Percentiles rank a stretch among this genome's conserved stretches.
These are phyloP conservation scores for Acacia confusa DNA, from an alignment of 306 rosid genomes.

Conservation along the genomic window DNA sequence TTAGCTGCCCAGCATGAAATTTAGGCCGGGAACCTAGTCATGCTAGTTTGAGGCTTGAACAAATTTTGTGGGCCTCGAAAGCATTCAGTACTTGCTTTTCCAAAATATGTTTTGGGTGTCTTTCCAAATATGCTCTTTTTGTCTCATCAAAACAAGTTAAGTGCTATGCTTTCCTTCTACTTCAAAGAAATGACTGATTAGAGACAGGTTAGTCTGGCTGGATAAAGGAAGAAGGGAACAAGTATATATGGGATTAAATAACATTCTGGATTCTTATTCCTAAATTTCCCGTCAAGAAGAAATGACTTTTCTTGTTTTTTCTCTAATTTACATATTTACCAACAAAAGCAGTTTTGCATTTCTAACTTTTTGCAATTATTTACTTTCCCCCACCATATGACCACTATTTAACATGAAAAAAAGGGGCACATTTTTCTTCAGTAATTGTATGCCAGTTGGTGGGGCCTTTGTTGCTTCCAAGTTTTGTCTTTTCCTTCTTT, in stretches of 20 bases:
- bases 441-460: neutral
- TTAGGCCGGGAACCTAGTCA: neutral
- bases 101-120: neutral
- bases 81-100: neutral
- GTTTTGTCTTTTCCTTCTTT: neutral
- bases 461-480: slow-evolving; percentile 7
- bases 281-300: neutral
- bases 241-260: neutral
- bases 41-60: neutral
- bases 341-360: neutral
- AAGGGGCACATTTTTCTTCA: slow-evolving; percentile 7
- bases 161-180: neutral
- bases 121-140: neutral
- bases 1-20: neutral
- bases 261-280: neutral
- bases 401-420: neutral
- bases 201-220: neutral
- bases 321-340: neutral
- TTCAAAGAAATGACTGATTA: neutral
- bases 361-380: neutral
- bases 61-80: neutral
- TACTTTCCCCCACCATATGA: neutral
- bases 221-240: neutral
- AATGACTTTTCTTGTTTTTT: neutral
- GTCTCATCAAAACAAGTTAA: neutral